These are phyloP conservation scores for Alternaria sp. DNA, from an alignment of 2,329 filamentous ascomycete genomes.

Conservation along the genomic window DNA sequence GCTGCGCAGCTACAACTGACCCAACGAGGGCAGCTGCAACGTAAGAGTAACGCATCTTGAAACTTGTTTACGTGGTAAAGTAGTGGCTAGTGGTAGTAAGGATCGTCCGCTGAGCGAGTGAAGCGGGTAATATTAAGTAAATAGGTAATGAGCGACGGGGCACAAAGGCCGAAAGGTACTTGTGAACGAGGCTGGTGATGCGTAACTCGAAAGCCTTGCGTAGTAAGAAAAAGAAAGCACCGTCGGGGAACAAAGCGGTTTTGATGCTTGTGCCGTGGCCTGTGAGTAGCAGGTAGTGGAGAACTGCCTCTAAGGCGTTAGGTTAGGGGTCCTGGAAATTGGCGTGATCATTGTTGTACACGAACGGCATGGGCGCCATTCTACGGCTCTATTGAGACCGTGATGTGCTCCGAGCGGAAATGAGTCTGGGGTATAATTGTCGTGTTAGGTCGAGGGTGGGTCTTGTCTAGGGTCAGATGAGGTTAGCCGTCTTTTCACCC, in stretches of 20 bases:
- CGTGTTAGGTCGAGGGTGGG: constrained; percentile 14
- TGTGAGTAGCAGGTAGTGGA: constrained; percentile 19
- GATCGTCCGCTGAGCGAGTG: constrained; percentile 88
- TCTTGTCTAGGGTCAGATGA: constrained; percentile 8
- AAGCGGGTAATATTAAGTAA: constrained; percentile 67
- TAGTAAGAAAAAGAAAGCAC: constrained; percentile 32
- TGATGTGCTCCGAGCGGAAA: constrained; percentile 41
- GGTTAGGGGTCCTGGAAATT: constrained; percentile 48
- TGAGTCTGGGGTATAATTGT: constrained; percentile 42
- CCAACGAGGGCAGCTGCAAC: constrained; percentile 66
- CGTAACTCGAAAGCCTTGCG: constrained; percentile 47
- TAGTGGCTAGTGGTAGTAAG: constrained; percentile 28
- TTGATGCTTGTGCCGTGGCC: constrained; percentile 41
- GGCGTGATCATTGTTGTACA: constrained; percentile 32
- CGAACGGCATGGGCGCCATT: constrained; percentile 39
- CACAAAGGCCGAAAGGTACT: constrained; percentile 45
- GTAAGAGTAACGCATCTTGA: constrained; percentile 77
- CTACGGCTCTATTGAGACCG: constrained; percentile 33
- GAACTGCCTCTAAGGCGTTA: constrained; percentile 32
- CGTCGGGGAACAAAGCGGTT: constrained; percentile 39
- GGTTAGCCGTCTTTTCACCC: constrained; percentile 13
- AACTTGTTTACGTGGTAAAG: constrained; percentile 48
- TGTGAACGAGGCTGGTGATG: constrained; percentile 46
- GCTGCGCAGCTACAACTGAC: constrained; percentile 65
- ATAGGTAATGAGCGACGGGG: constrained; percentile 49